A percentile compares a stretch with the other conserved stretches of the same genome.
phyloP scores from a whole-genome alignment of 371 early-diverging fungal species.

The Actinomucor elegans region DNA sequence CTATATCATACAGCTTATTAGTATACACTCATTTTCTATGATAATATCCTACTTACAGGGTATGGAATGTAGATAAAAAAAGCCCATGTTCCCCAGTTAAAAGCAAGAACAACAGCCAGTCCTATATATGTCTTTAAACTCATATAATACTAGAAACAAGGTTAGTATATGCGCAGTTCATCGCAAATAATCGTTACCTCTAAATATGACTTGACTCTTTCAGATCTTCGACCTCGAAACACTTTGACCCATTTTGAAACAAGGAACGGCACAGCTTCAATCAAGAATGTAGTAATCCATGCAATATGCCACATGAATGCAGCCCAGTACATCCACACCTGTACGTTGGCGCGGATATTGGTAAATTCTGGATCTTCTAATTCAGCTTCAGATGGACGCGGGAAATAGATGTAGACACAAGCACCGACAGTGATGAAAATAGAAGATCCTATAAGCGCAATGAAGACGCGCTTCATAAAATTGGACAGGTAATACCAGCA shows the following conservation, averaged over 20 bases:
- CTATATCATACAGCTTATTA: too few species aligned
- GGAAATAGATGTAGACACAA: conserved; percentile 10
- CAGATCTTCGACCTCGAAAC: conserved; percentile 6
- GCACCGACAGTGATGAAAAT: conserved; percentile 5
- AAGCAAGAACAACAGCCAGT: conserved; percentile 26
- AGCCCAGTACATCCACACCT: conserved; percentile 16
- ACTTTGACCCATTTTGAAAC: conserved; percentile 7
- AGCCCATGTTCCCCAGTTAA: conserved; percentile 45
- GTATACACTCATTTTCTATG: too few species aligned
- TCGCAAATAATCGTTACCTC: conserved; percentile 5
- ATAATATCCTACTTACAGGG: conserved; percentile 1
- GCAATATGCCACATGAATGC: conserved; percentile 18
- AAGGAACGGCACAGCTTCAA: conserved; percentile 2
- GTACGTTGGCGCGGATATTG: conserved; percentile 13
- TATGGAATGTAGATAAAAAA: conserved; percentile 27
- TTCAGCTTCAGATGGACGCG: conserved; percentile 2
- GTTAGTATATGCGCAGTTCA: too few species aligned
- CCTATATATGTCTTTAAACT: conserved; percentile 31
- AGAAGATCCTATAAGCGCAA: conserved; percentile 6
- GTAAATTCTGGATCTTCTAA: conserved; percentile 6
- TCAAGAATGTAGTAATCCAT: conserved; percentile 14
- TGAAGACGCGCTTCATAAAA: conserved; percentile 18
- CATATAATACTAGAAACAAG: conserved; percentile 35
- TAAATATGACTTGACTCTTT: conserved; percentile 8
- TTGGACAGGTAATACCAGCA: conserved; percentile 14